A percentile compares a stretch with the other conserved stretches of the same genome.
Evolutionary conservation across 768 basidiomycete species (phyloP).

Genomic region (Collybia nuda): DNA sequence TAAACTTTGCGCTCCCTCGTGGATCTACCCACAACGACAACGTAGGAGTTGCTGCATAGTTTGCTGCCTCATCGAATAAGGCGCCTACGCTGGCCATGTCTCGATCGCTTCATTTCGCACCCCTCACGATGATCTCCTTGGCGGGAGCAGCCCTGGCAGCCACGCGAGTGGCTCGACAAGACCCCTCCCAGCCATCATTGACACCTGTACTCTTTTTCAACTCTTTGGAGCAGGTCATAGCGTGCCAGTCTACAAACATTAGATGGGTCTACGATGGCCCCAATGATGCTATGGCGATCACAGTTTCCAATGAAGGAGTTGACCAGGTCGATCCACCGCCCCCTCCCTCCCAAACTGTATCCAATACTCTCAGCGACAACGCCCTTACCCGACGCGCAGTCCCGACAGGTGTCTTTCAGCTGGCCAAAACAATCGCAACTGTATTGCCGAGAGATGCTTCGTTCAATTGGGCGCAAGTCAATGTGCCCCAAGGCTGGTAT

Average conservation of each 20-base stretch:
- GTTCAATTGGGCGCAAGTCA: slow-evolving; percentile 16
- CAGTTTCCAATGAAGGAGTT: slow-evolving; percentile 37
- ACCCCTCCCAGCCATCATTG: neutral
- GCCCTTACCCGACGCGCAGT: too few species aligned
- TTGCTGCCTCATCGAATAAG: too few species aligned
- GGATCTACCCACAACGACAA: too few species aligned
- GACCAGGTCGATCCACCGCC: slow-evolving; percentile 14
- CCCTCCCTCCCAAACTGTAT: slow-evolving; percentile 5
- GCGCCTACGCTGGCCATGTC: too few species aligned
- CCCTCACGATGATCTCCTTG: too few species aligned
- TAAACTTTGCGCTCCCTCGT: too few species aligned
- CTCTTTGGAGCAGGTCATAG: slow-evolving; percentile 13
- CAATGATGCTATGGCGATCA: slow-evolving; percentile 24
- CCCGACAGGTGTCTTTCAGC: too few species aligned
- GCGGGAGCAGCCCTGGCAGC: neutral
- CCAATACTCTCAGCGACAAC: slow-evolving; percentile 1
- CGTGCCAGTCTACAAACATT: slow-evolving; percentile 27
- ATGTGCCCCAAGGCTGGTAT: slow-evolving; percentile 14
- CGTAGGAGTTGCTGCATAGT: too few species aligned
- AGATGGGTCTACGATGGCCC: slow-evolving; percentile 41
- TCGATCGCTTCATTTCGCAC: too few species aligned
- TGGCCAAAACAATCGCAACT: neutral
- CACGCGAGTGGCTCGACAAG: neutral
- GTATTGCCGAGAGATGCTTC: neutral
- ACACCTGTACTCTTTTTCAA: slow-evolving; percentile 21